A percentile compares a stretch with the other conserved stretches of the same genome.
phyloP scores from a whole-genome alignment of 2,329 filamentous ascomycete species.

The Paraconiothyrium brasiliense region DNA sequence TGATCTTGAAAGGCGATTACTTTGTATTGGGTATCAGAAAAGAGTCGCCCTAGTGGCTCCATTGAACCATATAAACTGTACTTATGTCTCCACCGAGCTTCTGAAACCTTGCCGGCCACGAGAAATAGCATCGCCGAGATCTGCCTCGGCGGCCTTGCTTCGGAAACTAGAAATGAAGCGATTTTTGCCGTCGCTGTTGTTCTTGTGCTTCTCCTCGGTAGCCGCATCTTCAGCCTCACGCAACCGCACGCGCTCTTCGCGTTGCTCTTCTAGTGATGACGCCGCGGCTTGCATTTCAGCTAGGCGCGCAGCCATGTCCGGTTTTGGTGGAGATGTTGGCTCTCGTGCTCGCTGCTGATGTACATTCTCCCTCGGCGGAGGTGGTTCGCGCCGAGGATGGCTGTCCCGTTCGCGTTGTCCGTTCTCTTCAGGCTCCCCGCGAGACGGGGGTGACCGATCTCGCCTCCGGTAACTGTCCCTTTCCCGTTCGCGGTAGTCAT shows the following conservation, averaged over 20 bases:
- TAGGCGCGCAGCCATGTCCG: constrained; percentile 36
- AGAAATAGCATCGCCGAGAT: constrained; percentile 41
- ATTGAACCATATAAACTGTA: not conserved
- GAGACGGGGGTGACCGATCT: constrained; percentile 29
- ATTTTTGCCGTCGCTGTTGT: constrained; percentile 34
- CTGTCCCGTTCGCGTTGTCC: constrained; percentile 3
- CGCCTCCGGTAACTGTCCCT: constrained; percentile 32
- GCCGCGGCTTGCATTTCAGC: constrained; percentile 48
- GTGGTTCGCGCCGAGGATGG: constrained; percentile 14
- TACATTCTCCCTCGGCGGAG: constrained; percentile 17
- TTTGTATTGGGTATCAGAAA: constrained; percentile 4
- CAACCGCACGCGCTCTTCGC: constrained; percentile 42
- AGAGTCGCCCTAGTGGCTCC: not conserved
- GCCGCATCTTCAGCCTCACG: constrained; percentile 45
- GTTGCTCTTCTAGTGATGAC: constrained; percentile 42
- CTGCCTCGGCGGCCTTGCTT: constrained; percentile 34
- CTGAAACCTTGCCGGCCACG: constrained; percentile 34
- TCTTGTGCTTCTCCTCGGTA: constrained; percentile 39
- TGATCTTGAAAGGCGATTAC: not conserved
- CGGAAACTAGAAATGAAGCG: constrained; percentile 37
- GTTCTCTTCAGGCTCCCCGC: not conserved
- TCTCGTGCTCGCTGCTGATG: constrained; percentile 25
- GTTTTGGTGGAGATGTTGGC: constrained; percentile 13
- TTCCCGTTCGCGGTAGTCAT: constrained; percentile 27
- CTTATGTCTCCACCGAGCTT: constrained; percentile 28